These are phyloP conservation scores for Salix caprea DNA, from an alignment of 345 rosid genomes.

Conservation along the genomic window DNA sequence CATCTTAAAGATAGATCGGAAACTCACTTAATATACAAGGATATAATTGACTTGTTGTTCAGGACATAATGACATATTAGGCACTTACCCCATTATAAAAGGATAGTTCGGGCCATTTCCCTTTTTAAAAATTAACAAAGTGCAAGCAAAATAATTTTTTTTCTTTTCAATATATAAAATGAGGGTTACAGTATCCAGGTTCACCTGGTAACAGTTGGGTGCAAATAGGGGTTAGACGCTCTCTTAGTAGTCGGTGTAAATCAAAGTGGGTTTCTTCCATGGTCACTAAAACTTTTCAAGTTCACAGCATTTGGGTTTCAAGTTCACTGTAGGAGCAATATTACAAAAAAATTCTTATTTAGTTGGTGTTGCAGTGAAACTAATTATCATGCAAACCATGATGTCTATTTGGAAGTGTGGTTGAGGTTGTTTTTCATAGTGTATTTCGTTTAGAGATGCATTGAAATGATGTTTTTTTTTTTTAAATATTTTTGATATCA, in stretches of 20 bases:
- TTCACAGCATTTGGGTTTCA: not conserved
- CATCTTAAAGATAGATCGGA: too few relatives aligned
- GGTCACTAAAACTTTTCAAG: not conserved
- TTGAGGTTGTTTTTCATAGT: too few relatives aligned
- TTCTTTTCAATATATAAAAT: too few relatives aligned
- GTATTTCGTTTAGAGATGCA: too few relatives aligned
- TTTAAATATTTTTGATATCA: too few relatives aligned
- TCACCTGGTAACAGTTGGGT: not conserved
- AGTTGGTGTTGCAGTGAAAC: not conserved
- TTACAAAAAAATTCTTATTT: not conserved
- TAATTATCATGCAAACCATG: not conserved
- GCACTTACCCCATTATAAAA: too few relatives aligned
- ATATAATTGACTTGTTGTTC: too few relatives aligned
- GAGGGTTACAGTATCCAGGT: not conserved
- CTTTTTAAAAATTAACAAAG: not conserved
- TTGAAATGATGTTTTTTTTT: too few relatives aligned
- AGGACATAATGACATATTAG: too few relatives aligned
- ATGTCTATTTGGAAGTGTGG: too few relatives aligned
- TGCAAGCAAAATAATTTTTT: not conserved
- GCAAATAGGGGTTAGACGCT: not conserved
- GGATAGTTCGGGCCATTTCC: too few relatives aligned
- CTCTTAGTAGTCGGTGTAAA: not conserved
- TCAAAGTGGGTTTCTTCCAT: not conserved
- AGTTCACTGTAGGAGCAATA: not conserved
- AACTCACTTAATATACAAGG: too few relatives aligned